Conservation (phyloP, 2,329 filamentous ascomycete genomes). For the Lachnellula subtilissima region DNA sequence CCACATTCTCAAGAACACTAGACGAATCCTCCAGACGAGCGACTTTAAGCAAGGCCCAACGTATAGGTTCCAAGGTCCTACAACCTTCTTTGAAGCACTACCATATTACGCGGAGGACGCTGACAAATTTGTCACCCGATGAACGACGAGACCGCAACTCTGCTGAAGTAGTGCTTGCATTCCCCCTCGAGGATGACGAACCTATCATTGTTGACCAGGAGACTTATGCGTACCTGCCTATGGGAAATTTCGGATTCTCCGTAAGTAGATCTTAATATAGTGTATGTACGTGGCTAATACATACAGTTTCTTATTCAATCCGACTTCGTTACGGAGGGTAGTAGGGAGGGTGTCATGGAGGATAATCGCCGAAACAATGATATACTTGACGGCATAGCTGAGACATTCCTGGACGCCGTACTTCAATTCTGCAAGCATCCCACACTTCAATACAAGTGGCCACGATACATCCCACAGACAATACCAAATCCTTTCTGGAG, state of each 20-base stretch:
- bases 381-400: constrained; percentile 35
- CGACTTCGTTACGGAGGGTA: constrained; percentile 45
- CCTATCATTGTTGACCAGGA: constrained; percentile 6
- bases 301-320: constrained; percentile 44
- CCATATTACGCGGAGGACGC: constrained; percentile 5
- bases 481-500: constrained; percentile 5
- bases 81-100: constrained; percentile 1
- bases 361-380: constrained; percentile 36
- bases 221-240: constrained; percentile 9
- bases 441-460: constrained; percentile 40
- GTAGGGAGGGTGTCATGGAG: constrained; percentile 6
- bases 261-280: constrained; percentile 24
- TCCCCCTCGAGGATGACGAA: constrained; percentile 34
- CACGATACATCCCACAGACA: constrained; percentile 39
- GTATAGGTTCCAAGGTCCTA: background rate
- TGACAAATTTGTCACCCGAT: constrained; percentile 3
- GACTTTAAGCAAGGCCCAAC: constrained; percentile 2
- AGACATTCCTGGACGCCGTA: constrained; percentile 38
- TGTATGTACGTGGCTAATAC: constrained; percentile 2
- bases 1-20: constrained; percentile 3
- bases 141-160: constrained; percentile 2
- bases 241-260: constrained; percentile 7
- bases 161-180: constrained; percentile 41
- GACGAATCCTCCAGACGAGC: constrained; percentile 2
- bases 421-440: constrained; percentile 36